Conservation (phyloP, 768 basidiomycete species). For the Pulveroboletus sp. region DNA sequence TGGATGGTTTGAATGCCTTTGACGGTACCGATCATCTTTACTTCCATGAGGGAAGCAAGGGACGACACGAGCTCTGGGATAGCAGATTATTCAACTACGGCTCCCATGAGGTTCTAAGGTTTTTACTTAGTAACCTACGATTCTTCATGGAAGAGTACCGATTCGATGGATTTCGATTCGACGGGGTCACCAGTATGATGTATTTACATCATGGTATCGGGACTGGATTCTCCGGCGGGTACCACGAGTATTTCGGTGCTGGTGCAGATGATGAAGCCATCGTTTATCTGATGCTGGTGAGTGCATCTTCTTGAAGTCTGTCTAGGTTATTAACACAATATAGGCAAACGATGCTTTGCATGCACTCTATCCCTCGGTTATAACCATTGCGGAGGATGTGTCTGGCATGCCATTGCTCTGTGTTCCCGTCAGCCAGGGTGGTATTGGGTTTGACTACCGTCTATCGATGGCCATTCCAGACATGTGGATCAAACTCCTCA, state of each 20-base stretch:
- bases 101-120: conserved; percentile 88
- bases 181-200: conserved; percentile 99
- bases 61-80: conserved; percentile 96
- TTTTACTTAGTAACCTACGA: conserved; percentile 90
- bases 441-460: conserved; percentile 96
- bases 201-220: conserved; percentile 98
- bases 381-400: conserved; percentile 98
- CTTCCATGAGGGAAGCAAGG: conserved; percentile 91
- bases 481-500: conserved; percentile 99
- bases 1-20: conserved; percentile 92
- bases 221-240: conserved; percentile 94
- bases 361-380: conserved; percentile 66
- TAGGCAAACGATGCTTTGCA: conserved; percentile 94
- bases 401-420: conserved; percentile 98
- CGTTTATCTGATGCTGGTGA: conserved; percentile 93
- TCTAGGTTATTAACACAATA: conserved; percentile 6
- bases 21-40: conserved; percentile 97
- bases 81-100: conserved; percentile 97
- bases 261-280: conserved; percentile 83
- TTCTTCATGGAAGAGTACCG: conserved; percentile 94
- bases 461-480: conserved; percentile 98
- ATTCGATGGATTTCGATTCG: conserved; percentile 98
- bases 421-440: conserved; percentile 70
- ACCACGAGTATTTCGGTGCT: conserved; percentile 95
- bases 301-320: conserved; percentile 26